Conservation (phyloP, 2,329 filamentous ascomycete species). For the Xylaria sp. region DNA sequence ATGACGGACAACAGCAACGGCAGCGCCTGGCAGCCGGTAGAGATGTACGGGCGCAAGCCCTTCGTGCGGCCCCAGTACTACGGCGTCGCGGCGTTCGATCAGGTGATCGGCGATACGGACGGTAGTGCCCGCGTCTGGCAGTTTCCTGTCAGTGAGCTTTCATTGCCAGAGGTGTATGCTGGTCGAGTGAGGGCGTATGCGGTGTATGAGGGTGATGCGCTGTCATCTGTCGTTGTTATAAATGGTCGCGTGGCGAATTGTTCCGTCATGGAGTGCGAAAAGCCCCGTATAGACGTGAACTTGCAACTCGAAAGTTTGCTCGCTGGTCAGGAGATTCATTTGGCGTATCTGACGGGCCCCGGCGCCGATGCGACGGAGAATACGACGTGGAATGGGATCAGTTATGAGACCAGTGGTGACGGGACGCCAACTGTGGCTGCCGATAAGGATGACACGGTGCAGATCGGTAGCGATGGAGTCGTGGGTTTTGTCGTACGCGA, state of each 20-base stretch:
- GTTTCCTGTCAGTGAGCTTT: conserved; percentile 29
- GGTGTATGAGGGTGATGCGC: conserved; percentile 39
- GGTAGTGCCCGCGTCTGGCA: conserved; percentile 40
- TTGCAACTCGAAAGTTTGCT: conserved; percentile 36
- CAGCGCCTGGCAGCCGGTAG: conserved; percentile 44
- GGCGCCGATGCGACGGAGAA: conserved; percentile 39
- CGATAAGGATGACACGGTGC: conserved; percentile 29
- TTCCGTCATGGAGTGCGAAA: conserved; percentile 34
- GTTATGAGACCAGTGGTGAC: conserved; percentile 38
- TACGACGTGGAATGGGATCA: conserved; percentile 44
- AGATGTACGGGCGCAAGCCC: conserved; percentile 35
- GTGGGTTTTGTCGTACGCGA: conserved; percentile 37
- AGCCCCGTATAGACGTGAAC: conserved; percentile 37
- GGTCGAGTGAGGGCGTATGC: conserved; percentile 40
- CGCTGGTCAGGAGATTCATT: conserved; percentile 39
- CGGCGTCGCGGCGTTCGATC: conserved; percentile 45
- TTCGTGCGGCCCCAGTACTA: conserved; percentile 47
- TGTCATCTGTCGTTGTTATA: conserved; percentile 41
- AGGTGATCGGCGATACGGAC: conserved; percentile 39
- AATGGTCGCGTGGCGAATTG: conserved; percentile 41
- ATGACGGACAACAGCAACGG: conserved; percentile 50
- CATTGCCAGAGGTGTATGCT: conserved; percentile 33
- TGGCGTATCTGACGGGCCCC: conserved; percentile 42
- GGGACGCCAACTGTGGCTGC: conserved; percentile 36
- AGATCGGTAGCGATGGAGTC: conserved; percentile 32